Conservation (phyloP, 305 asterid species). For the Fraxinus sp. region DNA sequence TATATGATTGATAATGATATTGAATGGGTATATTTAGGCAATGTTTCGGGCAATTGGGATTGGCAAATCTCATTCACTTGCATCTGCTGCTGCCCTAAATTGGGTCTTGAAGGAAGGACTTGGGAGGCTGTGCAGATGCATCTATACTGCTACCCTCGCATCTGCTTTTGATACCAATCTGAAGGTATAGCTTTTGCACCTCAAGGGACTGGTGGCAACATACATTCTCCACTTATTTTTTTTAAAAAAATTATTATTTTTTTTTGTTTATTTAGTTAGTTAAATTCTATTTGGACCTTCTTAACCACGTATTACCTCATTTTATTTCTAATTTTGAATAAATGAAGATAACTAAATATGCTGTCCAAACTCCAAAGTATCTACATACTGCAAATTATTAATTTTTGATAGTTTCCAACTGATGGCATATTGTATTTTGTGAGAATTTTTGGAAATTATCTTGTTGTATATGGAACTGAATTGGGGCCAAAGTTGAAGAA, state of each 20-base stretch:
- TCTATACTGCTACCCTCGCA: constrained; percentile 90
- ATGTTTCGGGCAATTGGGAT: constrained; percentile 97
- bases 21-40: constrained; percentile 53
- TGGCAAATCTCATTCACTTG: constrained; percentile 77
- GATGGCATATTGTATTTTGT: background rate
- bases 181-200: constrained; percentile 52
- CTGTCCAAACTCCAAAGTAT: background rate
- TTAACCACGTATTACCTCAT: background rate
- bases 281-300: background rate
- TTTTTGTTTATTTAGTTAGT: background rate
- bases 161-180: constrained; percentile 94
- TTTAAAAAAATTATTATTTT: no score
- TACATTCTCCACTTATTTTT: background rate
- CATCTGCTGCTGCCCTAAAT: constrained; percentile 92
- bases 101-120: constrained; percentile 98
- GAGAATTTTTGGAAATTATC: background rate
- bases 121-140: constrained; percentile 86
- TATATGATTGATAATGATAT: constrained; percentile 21
- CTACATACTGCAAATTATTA: background rate
- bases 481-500: background rate
- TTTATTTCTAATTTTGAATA: background rate
- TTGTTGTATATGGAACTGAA: constrained; percentile 10
- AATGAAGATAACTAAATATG: background rate
- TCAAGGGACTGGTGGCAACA: background rate
- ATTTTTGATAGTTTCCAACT: background rate